A percentile compares a stretch with the other conserved stretches of the same genome.
Conservation (phyloP, 768 basidiomycete genomes). For the Clitopilus hobsonii region DNA sequence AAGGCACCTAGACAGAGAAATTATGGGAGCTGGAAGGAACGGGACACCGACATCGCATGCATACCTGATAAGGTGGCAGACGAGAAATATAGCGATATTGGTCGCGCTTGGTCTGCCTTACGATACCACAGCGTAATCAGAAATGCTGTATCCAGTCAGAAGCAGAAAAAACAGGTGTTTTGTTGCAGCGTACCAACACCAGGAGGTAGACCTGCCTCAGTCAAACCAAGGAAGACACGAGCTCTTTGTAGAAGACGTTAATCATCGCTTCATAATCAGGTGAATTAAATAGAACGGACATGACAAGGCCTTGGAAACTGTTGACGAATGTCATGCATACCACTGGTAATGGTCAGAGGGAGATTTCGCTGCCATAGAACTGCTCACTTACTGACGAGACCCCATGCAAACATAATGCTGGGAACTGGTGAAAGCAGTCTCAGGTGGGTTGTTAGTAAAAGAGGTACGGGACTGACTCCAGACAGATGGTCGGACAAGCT, state of each 20-base stretch:
- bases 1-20: conserved; percentile 27
- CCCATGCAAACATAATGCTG: conserved; percentile 20
- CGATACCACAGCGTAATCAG: conserved; percentile 51
- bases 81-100: conserved; percentile 53
- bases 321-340: conserved; percentile 20
- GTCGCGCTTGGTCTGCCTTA: conserved; percentile 43
- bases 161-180: not conserved
- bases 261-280: conserved; percentile 24
- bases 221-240: conserved; percentile 19
- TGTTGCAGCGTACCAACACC: conserved; percentile 23
- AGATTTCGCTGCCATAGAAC: not conserved
- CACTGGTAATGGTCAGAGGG: conserved; percentile 11
- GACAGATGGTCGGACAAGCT: conserved; percentile 20
- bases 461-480: conserved; percentile 15
- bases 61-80: conserved; percentile 46
- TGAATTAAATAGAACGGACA: conserved; percentile 18
- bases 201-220: conserved; percentile 20
- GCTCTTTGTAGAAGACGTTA: conserved; percentile 16
- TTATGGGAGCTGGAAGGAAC: not conserved
- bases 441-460: not conserved
- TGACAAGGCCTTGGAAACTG: conserved; percentile 18
- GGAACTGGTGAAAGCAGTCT: conserved; percentile 9
- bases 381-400: conserved; percentile 17
- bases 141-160: conserved; percentile 23
- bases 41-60: conserved; percentile 9